phyloP scores from a whole-genome alignment of 192 early-diverging fungal species.

The Irineochytrium annulatum region DNA sequence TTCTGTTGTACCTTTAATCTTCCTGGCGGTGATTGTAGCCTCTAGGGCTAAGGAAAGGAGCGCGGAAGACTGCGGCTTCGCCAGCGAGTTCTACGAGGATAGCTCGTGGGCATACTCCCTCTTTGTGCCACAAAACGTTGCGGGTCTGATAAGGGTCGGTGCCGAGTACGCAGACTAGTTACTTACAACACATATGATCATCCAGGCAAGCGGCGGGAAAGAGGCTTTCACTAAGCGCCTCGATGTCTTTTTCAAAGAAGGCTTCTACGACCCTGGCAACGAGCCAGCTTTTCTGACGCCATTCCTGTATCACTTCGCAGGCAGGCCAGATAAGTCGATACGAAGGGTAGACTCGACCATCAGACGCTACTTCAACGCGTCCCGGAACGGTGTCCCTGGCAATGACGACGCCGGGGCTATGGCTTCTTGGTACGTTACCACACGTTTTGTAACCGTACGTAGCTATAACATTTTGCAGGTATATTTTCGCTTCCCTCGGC shows the following conservation, averaged over 20 bases:
- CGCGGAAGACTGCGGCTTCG: no score
- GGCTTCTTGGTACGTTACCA: slow-evolving; percentile 20
- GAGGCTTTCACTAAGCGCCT: slow-evolving; percentile 22
- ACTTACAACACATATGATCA: slow-evolving; percentile 30
- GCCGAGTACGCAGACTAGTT: no score
- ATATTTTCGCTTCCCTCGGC: slow-evolving; percentile 22
- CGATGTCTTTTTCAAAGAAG: slow-evolving; percentile 23
- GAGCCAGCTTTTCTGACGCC: slow-evolving; percentile 34
- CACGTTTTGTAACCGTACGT: no score
- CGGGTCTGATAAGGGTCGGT: no score
- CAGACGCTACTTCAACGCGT: slow-evolving; percentile 8
- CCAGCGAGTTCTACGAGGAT: slow-evolving; percentile 40
- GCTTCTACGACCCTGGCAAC: slow-evolving; percentile 28
- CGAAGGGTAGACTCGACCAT: background rate
- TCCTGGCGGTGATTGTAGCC: no score
- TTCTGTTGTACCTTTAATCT: no score
- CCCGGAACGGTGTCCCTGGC: slow-evolving; percentile 18
- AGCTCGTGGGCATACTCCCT: slow-evolving; percentile 32
- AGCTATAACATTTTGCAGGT: no score
- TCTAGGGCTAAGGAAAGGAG: no score
- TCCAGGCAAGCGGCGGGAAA: slow-evolving; percentile 22
- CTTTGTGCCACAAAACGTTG: no score
- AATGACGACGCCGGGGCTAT: slow-evolving; percentile 31
- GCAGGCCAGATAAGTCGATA: no score
- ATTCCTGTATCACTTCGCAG: slow-evolving; percentile 31